Percentiles rank a stretch among this genome's conserved stretches.
Conservation (phyloP, 257 asterid genomes). For the Gardenia jasminoides region DNA sequence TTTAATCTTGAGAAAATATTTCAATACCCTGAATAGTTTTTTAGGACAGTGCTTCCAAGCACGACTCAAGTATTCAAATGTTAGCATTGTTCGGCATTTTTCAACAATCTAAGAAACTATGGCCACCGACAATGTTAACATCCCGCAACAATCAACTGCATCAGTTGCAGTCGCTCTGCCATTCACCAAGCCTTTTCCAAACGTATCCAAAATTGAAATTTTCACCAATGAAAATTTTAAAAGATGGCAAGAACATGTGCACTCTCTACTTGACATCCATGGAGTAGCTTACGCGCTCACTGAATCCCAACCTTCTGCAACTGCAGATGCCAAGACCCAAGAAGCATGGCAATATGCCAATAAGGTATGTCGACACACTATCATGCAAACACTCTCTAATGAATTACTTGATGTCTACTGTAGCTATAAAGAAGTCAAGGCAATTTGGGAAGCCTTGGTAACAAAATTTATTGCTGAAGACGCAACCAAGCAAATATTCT, state of each 20-base stretch:
- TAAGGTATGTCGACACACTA: neutral
- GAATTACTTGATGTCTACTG: neutral
- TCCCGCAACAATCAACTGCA: no score
- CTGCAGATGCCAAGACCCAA: neutral
- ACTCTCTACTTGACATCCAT: neutral
- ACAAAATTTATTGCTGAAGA: neutral
- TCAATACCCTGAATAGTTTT: no score
- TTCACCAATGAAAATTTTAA: neutral
- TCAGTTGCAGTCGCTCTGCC: no score
- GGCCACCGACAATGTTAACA: no score
- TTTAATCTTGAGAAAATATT: no score
- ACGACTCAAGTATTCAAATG: no score
- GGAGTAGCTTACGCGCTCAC: neutral
- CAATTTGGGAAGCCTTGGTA: neutral
- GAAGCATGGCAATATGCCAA: neutral
- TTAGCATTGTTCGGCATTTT: no score
- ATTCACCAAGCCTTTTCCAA: no score
- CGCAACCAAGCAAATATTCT: neutral
- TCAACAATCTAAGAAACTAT: no score
- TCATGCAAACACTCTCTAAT: neutral
- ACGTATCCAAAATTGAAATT: no score
- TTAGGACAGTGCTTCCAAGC: no score
- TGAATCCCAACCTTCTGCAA: neutral
- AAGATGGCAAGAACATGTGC: constrained; percentile 4
- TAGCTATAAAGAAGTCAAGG: neutral